Conservation (phyloP, 495 filamentous ascomycete genomes). For the Hypomontagnella submonticulosa region DNA sequence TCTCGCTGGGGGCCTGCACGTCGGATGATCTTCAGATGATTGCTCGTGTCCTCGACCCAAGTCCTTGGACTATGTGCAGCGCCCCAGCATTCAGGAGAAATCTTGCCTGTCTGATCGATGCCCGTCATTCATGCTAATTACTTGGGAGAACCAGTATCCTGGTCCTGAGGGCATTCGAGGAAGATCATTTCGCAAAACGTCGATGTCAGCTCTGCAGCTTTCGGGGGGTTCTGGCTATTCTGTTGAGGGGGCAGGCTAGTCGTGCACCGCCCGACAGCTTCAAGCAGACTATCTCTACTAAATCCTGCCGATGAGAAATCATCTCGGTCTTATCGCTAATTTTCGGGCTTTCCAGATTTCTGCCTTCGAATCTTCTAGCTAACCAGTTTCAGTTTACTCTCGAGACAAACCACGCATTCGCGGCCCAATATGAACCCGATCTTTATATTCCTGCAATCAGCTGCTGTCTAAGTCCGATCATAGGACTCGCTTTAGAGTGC, state of each 20-base stretch:
- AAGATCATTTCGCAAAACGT: slow-evolving; percentile 11
- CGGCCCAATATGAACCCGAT: background rate
- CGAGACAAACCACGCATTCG: background rate
- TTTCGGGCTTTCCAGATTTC: slow-evolving; percentile 9
- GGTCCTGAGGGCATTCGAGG: slow-evolving; percentile 6
- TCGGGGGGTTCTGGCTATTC: background rate
- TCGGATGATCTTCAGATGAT: slow-evolving; percentile 19
- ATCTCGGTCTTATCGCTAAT: slow-evolving; percentile 8
- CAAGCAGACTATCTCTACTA: background rate
- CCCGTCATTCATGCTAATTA: slow-evolving; percentile 9
- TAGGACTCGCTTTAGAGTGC: background rate
- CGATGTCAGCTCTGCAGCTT: slow-evolving; percentile 6
- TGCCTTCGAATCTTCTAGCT: background rate
- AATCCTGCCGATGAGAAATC: background rate
- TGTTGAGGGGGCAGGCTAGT: background rate
- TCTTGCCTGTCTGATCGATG: slow-evolving; percentile 19
- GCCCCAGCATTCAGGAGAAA: background rate
- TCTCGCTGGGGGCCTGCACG: background rate
- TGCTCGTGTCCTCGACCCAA: slow-evolving; percentile 13
- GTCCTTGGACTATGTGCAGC: slow-evolving; percentile 1
- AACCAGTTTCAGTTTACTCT: background rate
- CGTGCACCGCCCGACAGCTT: background rate
- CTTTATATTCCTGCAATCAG: background rate
- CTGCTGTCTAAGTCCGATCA: background rate
- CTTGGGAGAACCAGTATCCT: slow-evolving; percentile 8